phyloP scores from a whole-genome alignment of 257 asterid species.

The Solanum corneliomulleri region DNA sequence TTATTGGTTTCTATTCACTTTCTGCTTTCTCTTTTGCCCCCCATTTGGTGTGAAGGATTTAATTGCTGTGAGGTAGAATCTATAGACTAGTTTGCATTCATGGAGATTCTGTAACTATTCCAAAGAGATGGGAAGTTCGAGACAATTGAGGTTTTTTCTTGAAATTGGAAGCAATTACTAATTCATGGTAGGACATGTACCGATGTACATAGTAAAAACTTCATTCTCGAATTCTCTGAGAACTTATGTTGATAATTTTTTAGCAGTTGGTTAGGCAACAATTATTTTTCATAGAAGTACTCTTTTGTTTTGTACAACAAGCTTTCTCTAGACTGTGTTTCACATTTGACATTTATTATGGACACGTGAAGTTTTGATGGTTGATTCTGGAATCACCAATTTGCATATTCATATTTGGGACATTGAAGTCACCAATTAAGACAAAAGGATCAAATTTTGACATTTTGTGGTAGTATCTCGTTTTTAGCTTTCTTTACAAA shows the following conservation, averaged over 20 bases:
- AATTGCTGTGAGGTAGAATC: background rate
- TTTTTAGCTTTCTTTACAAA: background rate
- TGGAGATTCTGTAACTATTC: background rate
- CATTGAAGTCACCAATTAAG: background rate
- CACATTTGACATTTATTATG: background rate
- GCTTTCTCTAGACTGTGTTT: background rate
- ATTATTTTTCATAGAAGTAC: background rate
- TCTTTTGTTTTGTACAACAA: background rate
- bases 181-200: background rate
- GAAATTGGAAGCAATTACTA: background rate
- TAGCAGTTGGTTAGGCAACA: background rate
- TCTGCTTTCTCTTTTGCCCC: background rate
- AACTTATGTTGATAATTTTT: background rate
- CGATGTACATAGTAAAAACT: background rate
- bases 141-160: background rate
- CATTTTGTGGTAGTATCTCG: background rate
- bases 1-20: background rate
- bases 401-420: background rate
- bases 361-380: background rate
- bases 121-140: background rate
- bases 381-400: background rate
- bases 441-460: background rate
- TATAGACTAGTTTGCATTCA: background rate
- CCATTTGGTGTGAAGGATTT: background rate
- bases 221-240: background rate